phyloP scores from a whole-genome alignment of 75 land plant genomes.

The Ceratopteris richardii region DNA sequence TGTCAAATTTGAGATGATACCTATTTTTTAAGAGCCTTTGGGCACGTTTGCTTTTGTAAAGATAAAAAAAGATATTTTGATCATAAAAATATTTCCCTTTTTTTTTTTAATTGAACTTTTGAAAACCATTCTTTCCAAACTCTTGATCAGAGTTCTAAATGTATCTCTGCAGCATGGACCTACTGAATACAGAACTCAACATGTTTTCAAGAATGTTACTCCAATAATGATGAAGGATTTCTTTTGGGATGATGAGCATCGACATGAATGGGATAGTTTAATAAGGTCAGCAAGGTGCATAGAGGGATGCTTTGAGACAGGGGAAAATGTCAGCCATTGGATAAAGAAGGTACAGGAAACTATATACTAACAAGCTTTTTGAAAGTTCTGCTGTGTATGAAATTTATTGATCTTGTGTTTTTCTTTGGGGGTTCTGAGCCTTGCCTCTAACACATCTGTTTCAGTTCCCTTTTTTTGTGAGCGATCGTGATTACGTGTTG shows the following conservation, averaged over 20 bases:
- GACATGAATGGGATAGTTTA: constrained; percentile 56
- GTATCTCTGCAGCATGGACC: constrained; percentile 41
- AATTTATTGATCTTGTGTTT: too few relatives aligned
- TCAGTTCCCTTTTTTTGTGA: constrained; percentile 61
- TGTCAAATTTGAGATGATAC: too few relatives aligned
- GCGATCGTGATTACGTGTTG: constrained; percentile 51
- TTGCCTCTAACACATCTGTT: background rate
- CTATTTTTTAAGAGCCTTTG: too few relatives aligned
- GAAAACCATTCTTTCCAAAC: too few relatives aligned
- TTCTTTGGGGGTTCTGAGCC: too few relatives aligned
- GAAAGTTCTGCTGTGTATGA: background rate
- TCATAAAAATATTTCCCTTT: too few relatives aligned
- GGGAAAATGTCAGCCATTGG: constrained; percentile 46
- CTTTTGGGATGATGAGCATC: constrained; percentile 68
- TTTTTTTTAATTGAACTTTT: too few relatives aligned
- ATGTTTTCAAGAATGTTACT: constrained; percentile 50
- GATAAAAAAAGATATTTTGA: too few relatives aligned
- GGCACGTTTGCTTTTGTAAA: too few relatives aligned
- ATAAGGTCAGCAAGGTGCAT: constrained; percentile 27
- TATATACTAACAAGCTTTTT: background rate
- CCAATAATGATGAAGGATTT: constrained; percentile 52
- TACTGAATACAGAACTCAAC: constrained; percentile 43
- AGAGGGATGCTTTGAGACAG: constrained; percentile 41
- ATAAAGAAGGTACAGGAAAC: constrained; percentile 41
- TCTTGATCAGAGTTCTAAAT: too few relatives aligned